These are phyloP conservation scores for Fusarium pseudonygamai DNA, from an alignment of 2,329 filamentous ascomycete genomes.

Conservation along the genomic window DNA sequence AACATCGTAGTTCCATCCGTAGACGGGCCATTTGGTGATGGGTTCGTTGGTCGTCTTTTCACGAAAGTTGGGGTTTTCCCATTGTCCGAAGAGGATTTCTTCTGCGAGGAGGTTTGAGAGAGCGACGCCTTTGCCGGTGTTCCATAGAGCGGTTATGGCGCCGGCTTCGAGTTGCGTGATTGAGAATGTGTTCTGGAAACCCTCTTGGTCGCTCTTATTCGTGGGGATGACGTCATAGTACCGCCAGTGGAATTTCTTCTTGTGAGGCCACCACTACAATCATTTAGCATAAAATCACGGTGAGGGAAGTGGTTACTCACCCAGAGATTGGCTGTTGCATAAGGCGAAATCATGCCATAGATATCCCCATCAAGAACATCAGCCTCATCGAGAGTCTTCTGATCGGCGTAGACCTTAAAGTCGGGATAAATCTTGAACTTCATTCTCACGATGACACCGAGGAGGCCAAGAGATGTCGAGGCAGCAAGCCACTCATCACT, in stretches of 20 bases:
- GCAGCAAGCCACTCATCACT: conserved; percentile 4
- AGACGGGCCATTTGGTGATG: background rate
- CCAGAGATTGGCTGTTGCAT: background rate
- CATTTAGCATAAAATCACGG: background rate
- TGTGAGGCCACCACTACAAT: background rate
- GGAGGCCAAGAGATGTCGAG: background rate
- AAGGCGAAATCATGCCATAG: background rate
- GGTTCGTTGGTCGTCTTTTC: conserved; percentile 8
- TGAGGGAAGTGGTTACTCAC: background rate
- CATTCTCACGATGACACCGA: background rate
- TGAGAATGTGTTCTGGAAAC: conserved; percentile 3
- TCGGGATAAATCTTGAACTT: conserved; percentile 12
- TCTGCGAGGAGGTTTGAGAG: background rate
- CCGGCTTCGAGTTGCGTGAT: background rate
- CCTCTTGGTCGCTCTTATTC: background rate
- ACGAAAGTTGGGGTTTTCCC: background rate
- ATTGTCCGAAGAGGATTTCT: conserved; percentile 1
- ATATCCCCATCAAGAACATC: background rate
- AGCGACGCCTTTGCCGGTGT: background rate
- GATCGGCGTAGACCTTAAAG: conserved; percentile 7
- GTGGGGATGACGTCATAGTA: background rate
- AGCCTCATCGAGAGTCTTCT: background rate
- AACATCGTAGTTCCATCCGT: conserved; percentile 9
- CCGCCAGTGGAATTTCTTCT: conserved; percentile 8
- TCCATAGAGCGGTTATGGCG: background rate